These are phyloP conservation scores for Fonsecaea erecta DNA, from an alignment of 2,329 filamentous ascomycete species.

Conservation along the genomic window DNA sequence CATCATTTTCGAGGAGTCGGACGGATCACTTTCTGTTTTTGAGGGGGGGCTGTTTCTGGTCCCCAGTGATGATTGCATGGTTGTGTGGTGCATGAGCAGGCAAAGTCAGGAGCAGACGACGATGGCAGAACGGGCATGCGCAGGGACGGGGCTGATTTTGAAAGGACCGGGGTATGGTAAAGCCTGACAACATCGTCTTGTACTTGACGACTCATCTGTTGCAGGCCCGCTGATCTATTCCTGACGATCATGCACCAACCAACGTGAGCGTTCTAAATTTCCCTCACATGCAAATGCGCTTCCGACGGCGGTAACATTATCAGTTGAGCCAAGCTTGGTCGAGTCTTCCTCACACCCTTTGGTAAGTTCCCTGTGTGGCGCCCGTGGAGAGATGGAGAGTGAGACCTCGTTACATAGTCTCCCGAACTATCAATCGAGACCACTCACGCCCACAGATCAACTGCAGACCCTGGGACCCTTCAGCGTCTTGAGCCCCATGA, in stretches of 20 bases:
- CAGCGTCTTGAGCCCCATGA: neutral
- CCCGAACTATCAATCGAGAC: neutral
- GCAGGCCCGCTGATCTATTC: neutral
- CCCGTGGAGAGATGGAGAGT: no score
- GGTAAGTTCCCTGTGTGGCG: no score
- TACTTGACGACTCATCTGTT: neutral
- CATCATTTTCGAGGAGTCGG: no score
- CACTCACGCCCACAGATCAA: slow-evolving; percentile 18
- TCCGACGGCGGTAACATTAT: neutral
- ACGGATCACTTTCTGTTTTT: no score
- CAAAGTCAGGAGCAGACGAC: no score
- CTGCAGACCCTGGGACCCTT: neutral
- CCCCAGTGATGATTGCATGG: no score
- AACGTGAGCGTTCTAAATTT: neutral
- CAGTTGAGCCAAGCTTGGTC: neutral
- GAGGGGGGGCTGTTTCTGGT: no score
- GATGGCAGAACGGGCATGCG: no score
- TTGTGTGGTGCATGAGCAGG: no score
- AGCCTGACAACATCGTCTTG: neutral
- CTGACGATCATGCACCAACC: neutral
- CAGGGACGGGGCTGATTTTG: no score
- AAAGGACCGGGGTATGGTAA: no score
- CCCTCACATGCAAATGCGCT: neutral
- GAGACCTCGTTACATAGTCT: neutral
- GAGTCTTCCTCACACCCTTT: no score